Evolutionary conservation across 2,329 filamentous ascomycete genomes (phyloP), one percentile per base, ranked within the genome.

Genomic region (Penicillium sp.): DNA sequence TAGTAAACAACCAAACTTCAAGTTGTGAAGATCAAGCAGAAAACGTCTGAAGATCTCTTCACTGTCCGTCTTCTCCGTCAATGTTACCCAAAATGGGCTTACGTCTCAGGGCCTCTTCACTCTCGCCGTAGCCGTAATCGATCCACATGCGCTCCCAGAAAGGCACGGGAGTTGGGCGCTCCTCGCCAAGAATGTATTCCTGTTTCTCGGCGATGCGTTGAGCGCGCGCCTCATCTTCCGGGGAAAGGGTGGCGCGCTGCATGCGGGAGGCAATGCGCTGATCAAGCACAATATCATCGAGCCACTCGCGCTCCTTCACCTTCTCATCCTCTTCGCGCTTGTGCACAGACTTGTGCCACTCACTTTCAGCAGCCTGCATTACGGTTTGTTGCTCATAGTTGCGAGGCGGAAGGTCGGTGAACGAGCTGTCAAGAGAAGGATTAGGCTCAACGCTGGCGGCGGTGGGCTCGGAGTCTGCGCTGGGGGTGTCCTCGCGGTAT

Each of bases 301-400:
- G 73, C 89, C 90, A 96, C 47, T 92, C 86, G 65, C 83, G 84
- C 74, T 92, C 89, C 60, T 79, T 80, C 54, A 80, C 77, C 59
- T 79, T 80, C 53, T 80, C 77, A 49, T 78, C 72, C 50, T 81
- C 78, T 19, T 69, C 67, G 35, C 71, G 71, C 64, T 87, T 85
- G 75, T 84, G 86, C 6, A 87, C 83, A n/a, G 82, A 86, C 76
- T 95, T 96, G 72, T 88, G 86, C 91, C 91, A 96, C 70, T 93
- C 85, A 42, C 75, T 75, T 75, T 96, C 91, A 76, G 94, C 91
- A 35, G 85, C 76, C 36, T 79, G 78, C 26, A 96, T 82, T 12
- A 85, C 76, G 4, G 75, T 77, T 68, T 88, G 78, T 66, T 89
- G 86, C 72, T 93, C 89, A 70, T 78, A 80, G 48, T 76, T 74